Conservation (phyloP, 225 moss, liverwort and hornwort genomes). For the Sphagnum tenellum region DNA sequence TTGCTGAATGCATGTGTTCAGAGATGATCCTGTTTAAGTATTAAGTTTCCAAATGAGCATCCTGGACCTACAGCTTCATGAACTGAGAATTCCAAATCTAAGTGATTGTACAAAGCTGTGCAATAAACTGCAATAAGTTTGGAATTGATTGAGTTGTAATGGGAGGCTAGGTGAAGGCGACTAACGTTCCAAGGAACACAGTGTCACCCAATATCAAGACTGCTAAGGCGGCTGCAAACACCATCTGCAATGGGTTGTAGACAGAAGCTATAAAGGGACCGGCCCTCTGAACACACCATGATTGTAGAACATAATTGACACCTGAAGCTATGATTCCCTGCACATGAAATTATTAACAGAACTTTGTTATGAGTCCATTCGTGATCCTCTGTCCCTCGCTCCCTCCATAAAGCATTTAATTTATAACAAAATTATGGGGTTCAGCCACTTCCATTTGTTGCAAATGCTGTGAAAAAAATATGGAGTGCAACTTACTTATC, state of each 20-base stretch:
- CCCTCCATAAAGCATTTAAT: neutral
- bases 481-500: too few species aligned
- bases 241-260: slow-evolving; percentile 70
- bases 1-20: too few species aligned
- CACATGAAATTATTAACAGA: neutral
- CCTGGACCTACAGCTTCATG: too few species aligned
- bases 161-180: neutral
- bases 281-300: slow-evolving; percentile 82
- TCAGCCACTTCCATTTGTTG: neutral
- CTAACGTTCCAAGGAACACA: slow-evolving; percentile 78
- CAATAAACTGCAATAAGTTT: too few species aligned
- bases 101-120: too few species aligned
- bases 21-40: too few species aligned
- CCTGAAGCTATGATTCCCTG: slow-evolving; percentile 85
- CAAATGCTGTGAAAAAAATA: too few species aligned
- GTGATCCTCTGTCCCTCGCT: too few species aligned
- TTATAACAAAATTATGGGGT: neutral
- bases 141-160: too few species aligned
- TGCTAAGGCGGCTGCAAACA: slow-evolving; percentile 60
- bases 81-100: too few species aligned
- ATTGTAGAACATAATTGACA: slow-evolving; percentile 63
- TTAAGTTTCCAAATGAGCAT: too few species aligned
- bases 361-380: too few species aligned
- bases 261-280: slow-evolving; percentile 81
- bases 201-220: slow-evolving; percentile 64